Evolutionary conservation across 2,329 filamentous ascomycete genomes (phyloP).

Genomic region (Fusarium sp.): DNA sequence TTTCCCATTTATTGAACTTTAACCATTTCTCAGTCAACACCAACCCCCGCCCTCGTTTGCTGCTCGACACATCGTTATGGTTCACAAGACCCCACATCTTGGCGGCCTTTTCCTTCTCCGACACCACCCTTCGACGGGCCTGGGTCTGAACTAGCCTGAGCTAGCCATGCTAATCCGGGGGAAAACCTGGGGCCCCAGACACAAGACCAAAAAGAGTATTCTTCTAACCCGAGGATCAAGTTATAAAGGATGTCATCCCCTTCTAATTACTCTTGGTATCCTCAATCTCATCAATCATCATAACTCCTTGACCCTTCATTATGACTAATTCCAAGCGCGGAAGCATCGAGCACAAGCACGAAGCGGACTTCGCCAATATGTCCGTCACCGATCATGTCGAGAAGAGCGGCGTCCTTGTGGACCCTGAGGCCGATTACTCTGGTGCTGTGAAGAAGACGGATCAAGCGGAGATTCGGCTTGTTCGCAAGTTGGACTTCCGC

Average conservation of each 20-base stretch:
- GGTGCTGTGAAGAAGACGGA: constrained; percentile 53
- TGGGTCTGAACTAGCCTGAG: no score
- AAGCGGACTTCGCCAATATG: constrained; percentile 45
- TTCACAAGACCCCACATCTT: neutral
- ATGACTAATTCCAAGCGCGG: constrained; percentile 32
- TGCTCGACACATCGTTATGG: no score
- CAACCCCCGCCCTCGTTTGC: no score
- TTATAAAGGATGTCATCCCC: no score
- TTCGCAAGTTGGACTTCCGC: constrained; percentile 54
- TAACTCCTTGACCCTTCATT: neutral
- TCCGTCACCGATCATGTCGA: constrained; percentile 32
- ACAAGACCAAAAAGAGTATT: neutral
- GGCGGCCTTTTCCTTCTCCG: constrained; percentile 34
- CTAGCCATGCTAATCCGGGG: constrained; percentile 17
- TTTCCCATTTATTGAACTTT: no score
- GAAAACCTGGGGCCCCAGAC: constrained; percentile 36
- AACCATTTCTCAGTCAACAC: no score
- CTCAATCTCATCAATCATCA: neutral
- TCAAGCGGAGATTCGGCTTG: constrained; percentile 54
- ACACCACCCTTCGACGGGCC: constrained; percentile 7
- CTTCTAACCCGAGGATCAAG: no score
- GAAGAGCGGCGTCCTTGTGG: constrained; percentile 42
- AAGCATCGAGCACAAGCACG: constrained; percentile 47
- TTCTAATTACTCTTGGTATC: neutral
- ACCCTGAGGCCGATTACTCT: constrained; percentile 51